A percentile compares a stretch with the other conserved stretches of the same genome.
These are phyloP conservation scores for Aspergillus saccharolyticus DNA, from an alignment of 495 filamentous ascomycete species.

Conservation along the genomic window DNA sequence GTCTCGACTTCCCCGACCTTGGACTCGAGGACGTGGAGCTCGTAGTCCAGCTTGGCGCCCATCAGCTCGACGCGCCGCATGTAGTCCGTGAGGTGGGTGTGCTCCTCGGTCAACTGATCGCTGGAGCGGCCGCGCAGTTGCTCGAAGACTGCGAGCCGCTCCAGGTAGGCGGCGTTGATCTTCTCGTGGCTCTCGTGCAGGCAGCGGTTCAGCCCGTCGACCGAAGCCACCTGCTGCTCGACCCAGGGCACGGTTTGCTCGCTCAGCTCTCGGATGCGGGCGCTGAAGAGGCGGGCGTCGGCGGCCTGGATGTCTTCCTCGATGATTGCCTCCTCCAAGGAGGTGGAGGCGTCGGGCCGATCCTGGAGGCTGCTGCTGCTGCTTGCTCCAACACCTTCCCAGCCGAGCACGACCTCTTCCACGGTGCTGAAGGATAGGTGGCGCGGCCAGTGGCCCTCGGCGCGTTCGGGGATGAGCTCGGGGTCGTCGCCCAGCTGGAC, in stretches of 20 bases:
- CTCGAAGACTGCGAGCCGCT: constrained; percentile 60
- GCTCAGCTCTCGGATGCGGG: constrained; percentile 41
- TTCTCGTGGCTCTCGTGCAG: constrained; percentile 57
- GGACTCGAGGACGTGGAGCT: constrained; percentile 71
- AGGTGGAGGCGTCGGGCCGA: constrained; percentile 18
- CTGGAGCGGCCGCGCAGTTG: constrained; percentile 58
- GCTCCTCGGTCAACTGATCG: constrained; percentile 63
- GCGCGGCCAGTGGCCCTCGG: constrained; percentile 56
- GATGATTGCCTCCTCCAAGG: constrained; percentile 39
- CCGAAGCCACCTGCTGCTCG: constrained; percentile 51
- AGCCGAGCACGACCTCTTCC: constrained; percentile 78
- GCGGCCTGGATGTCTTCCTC: constrained; percentile 50
- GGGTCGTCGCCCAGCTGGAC: constrained; percentile 26
- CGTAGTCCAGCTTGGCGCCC: constrained; percentile 88
- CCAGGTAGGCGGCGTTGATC: constrained; percentile 62
- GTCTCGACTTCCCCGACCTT: constrained; percentile 88
- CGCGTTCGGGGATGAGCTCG: constrained; percentile 20
- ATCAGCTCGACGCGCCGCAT: constrained; percentile 79
- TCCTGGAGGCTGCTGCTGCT: constrained; percentile 22
- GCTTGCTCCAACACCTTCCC: constrained; percentile 44
- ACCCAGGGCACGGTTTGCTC: constrained; percentile 60
- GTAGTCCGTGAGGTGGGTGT: constrained; percentile 60
- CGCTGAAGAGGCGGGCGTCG: constrained; percentile 58
- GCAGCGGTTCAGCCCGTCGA: constrained; percentile 59
- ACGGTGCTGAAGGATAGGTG: constrained; percentile 84